phyloP scores from a whole-genome alignment of 305 asterid genomes.

The Euphrasia arctica region DNA sequence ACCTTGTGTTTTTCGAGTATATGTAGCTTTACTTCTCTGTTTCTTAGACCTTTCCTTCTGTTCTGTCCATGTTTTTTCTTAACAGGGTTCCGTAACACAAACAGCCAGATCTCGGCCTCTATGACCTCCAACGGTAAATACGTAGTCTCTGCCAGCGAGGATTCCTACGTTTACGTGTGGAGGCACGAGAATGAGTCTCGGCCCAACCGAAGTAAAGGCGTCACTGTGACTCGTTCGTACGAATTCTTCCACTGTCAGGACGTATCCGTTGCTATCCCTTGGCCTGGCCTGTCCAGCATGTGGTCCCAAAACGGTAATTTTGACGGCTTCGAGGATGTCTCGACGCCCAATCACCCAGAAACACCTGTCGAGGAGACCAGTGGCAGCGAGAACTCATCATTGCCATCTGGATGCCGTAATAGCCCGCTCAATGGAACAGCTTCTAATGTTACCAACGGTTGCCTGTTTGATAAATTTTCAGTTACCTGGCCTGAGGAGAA shows the following conservation, averaged over 20 bases:
- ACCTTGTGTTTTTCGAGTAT: no score
- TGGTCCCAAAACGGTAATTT: constrained; percentile 44
- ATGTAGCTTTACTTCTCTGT: no score
- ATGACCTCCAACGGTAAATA: constrained; percentile 80
- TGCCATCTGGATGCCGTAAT: constrained; percentile 50
- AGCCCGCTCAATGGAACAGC: constrained; percentile 60
- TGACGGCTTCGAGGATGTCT: constrained; percentile 47
- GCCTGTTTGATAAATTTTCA: constrained; percentile 72
- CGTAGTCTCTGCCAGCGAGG: constrained; percentile 92
- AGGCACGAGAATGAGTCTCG: constrained; percentile 79
- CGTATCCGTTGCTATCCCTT: constrained; percentile 89
- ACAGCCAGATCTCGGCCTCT: constrained; percentile 95
- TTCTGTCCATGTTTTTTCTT: neutral
- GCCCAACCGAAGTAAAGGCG: constrained; percentile 76
- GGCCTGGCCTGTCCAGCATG: constrained; percentile 70
- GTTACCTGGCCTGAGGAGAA: constrained; percentile 97
- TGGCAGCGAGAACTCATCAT: constrained; percentile 47
- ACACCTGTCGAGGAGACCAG: constrained; percentile 53
- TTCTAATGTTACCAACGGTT: constrained; percentile 56
- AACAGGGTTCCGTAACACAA: constrained; percentile 86
- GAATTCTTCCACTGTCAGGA: constrained; percentile 94
- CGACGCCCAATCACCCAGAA: constrained; percentile 57
- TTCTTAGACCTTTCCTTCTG: no score
- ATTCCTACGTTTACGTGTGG: constrained; percentile 86
- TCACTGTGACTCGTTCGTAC: constrained; percentile 65